Base-by-base conservation (phyloP, 2,329 filamentous ascomycete genomes). In the Paecilomyces sp. region DNA sequence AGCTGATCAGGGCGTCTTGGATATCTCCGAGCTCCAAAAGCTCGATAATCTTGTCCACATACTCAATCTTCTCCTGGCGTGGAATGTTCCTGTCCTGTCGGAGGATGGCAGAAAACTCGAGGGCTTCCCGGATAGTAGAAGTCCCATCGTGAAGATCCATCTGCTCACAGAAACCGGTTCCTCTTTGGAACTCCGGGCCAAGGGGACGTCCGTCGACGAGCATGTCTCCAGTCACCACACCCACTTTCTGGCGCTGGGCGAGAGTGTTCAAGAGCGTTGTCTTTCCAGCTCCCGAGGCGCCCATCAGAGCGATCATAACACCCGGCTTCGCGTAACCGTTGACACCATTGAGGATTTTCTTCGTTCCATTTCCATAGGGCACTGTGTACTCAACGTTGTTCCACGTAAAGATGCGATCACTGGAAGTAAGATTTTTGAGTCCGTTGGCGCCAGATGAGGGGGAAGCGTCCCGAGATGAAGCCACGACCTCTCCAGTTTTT, bases 311-410 rank as follows among this genome's bases (percentile, higher is more conserved):
- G 52, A 91, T 86, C 83, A 95, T 87, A 18, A 88, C 76, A 18
- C 91, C 90, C 0, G 91, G 91, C 68, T 91, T 92, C 1, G 86
- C 90, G 65, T 90, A 93, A 1, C 91, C 91, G 60, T 81, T 87
- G 61, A 94, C 84, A 4, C 85, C 81, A 67, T 90, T 88, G 55
- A 91, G 77, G 1, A 90, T 78, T 69, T 85, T 82, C 41, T 83
- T 81, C 57, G 85, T 77, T 58, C 81, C 80, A 54, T 85, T 85
- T 51, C 85, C 79, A 62, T 88, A 88, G 0, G 88, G 88, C 0
- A 93, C 88, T 0, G 85, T 89, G 69, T 91, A 93, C 55, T 87
- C 80, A 28, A 91, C 80, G 64, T 91, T 79, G 47, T 82, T 79
- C 86, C 87, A 91, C 3, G 88, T 91, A 71, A 91, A 91, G 59